Conservation (phyloP, 2,329 filamentous ascomycete species). For the Diaporthe sp. region DNA sequence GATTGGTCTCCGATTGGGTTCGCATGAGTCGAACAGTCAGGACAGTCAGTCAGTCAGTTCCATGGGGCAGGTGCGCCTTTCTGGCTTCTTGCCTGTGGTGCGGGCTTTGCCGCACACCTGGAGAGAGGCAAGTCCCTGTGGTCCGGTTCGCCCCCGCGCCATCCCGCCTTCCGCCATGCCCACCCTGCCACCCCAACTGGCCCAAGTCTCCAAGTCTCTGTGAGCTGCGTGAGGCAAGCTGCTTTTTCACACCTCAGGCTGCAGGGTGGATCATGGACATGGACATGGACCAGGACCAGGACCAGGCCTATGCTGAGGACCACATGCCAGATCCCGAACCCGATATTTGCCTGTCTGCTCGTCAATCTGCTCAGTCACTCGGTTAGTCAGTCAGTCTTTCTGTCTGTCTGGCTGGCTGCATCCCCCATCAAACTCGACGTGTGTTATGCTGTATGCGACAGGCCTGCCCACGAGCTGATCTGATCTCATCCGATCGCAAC, state of each 20-base stretch:
- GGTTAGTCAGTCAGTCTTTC: background rate
- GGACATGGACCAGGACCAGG: conserved; percentile 11
- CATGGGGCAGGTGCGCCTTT: conserved; percentile 1
- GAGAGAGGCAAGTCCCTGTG: background rate
- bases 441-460: background rate
- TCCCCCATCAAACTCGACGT: background rate
- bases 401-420: background rate
- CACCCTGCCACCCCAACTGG: background rate
- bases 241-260: background rate
- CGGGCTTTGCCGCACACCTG: background rate
- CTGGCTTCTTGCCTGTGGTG: background rate
- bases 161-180: background rate
- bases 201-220: background rate
- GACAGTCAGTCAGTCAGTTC: background rate
- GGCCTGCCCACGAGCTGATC: background rate
- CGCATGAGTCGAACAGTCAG: conserved; percentile 1
- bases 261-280: background rate
- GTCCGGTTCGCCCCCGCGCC: background rate
- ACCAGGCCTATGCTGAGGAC: background rate
- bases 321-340: conserved; percentile 18
- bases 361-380: background rate
- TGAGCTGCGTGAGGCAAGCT: background rate
- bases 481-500: background rate
- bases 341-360: conserved; percentile 7
- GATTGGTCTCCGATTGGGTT: conserved; percentile 23